These are phyloP conservation scores for Phialemoniopsis sp. DNA, from an alignment of 2,329 filamentous ascomycete species.

Conservation along the genomic window DNA sequence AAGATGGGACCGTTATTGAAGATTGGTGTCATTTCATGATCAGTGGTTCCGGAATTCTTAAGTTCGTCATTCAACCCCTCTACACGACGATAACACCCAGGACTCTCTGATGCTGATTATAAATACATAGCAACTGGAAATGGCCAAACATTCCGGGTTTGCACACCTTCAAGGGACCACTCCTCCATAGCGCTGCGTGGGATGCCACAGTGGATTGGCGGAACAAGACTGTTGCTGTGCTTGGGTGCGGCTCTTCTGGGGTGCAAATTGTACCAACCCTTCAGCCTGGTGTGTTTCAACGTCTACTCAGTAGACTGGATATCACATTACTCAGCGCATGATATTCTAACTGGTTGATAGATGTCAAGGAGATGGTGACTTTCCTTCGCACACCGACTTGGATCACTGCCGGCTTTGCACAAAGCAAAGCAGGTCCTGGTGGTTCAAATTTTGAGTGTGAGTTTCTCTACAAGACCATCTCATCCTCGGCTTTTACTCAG, in stretches of 20 bases:
- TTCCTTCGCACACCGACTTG: slow-evolving; percentile 9
- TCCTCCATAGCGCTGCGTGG: slow-evolving; percentile 55
- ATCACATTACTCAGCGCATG: too few relatives aligned
- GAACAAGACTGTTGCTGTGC: slow-evolving; percentile 44
- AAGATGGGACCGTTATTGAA: slow-evolving; percentile 10
- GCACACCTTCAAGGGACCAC: slow-evolving; percentile 42
- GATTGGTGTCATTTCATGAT: slow-evolving; percentile 43
- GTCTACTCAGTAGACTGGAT: too few relatives aligned
- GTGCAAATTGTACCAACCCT: slow-evolving; percentile 37
- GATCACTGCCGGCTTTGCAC: too few relatives aligned
- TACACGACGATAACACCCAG: too few relatives aligned
- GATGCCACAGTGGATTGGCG: slow-evolving; percentile 41
- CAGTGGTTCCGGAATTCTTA: slow-evolving; percentile 44
- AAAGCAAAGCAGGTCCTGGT: slow-evolving; percentile 2
- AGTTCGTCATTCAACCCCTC: slow-evolving; percentile 12
- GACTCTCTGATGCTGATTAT: too few relatives aligned
- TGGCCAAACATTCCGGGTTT: slow-evolving; percentile 49
- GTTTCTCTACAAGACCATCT: neutral
- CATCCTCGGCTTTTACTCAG: neutral
- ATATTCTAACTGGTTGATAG: too few relatives aligned
- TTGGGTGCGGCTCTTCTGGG: slow-evolving; percentile 52
- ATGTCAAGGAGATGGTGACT: slow-evolving; percentile 6
- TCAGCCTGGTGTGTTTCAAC: slow-evolving; percentile 5
- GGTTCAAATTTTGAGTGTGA: slow-evolving; percentile 3
- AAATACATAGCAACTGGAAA: slow-evolving; percentile 28